Percentiles rank a stretch among this genome's conserved stretches.
These are phyloP conservation scores for Hypholoma sublateritium DNA, from an alignment of 768 basidiomycete genomes.

Conservation along the genomic window DNA sequence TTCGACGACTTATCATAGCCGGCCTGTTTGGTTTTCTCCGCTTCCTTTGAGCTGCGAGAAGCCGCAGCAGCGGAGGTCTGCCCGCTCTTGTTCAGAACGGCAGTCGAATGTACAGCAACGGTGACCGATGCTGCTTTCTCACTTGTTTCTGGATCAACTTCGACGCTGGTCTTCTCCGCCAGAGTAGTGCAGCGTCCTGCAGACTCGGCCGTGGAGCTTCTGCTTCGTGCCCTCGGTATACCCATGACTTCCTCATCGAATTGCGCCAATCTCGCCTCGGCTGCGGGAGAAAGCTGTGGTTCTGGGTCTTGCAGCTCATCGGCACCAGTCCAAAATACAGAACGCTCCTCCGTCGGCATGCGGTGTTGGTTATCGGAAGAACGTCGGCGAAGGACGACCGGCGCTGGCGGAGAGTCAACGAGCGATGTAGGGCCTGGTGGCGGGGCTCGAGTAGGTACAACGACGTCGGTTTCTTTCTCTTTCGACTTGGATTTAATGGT, in stretches of 20 bases:
- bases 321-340: conserved; percentile 3
- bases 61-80: background rate
- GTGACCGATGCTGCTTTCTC: too few relatives aligned
- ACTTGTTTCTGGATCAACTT: too few relatives aligned
- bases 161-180: too few relatives aligned
- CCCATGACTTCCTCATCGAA: conserved; percentile 12
- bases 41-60: too few relatives aligned
- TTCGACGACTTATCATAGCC: too few relatives aligned
- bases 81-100: background rate
- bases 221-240: background rate
- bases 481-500: background rate
- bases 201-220: background rate
- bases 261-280: conserved; percentile 1
- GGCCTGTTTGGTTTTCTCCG: too few relatives aligned
- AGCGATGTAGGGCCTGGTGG: background rate
- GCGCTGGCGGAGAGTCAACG: background rate
- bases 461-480: too few relatives aligned
- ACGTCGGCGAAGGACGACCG: background rate
- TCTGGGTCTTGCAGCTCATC: background rate
- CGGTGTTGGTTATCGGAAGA: background rate
- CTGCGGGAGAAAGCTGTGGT: conserved; percentile 8
- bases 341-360: conserved; percentile 5
- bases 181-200: too few relatives aligned
- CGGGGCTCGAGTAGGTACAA: background rate
- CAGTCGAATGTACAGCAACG: background rate